Evolutionary conservation across 169 alveolate genomes (phyloP), one percentile per base, ranked within the genome.

Genomic region (Plasmodium gonderi): DNA sequence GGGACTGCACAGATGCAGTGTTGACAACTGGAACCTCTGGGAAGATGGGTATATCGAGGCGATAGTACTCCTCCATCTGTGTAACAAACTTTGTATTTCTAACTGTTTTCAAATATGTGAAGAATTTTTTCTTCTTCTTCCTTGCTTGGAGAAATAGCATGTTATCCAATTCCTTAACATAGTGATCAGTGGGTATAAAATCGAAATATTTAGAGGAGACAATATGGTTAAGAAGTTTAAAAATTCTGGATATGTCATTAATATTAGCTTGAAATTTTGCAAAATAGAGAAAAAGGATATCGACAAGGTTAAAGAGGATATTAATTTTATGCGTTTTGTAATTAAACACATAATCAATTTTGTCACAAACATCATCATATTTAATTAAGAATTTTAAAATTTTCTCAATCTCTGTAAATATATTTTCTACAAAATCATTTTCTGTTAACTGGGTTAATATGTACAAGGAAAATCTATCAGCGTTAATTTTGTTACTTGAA

Each of bases 91-190:
- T 90, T 38, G 6, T 90, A 77, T 60, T 90, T 65, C 90, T 64
- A 29, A 90, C 72, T 49, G 45, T 76, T 47, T 36, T 90, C 38
- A 90, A 33, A 36, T 90, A 78, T 45, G 11, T 76, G 51, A 90
- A 77, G 54, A 90, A 77, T 2, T 20, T 38, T 78, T 90, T 90
- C 51, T 77, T 90, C 36, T 76, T 90, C 26, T 90, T 78, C 42
- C 40, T 45, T 38, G 64, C 44, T 5, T 60, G 40, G 26, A 54
- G 33, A 33, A 90, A 90, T 12, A 90, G 51, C 17, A 77, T n/a
- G n/a, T 38, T 90, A 42, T 90, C 94, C n/a, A 90, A 3, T 4
- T 90, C 94, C 23, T 90, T 90, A n/a, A 90, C 94, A 38, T 90
- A 90, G 6, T 69, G 51, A 42, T 90, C 90, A 1, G 90, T 78